Percentiles rank a stretch among this genome's conserved stretches.
Conservation (phyloP, 2,329 filamentous ascomycete genomes). For the Dissoconium aciculare region DNA sequence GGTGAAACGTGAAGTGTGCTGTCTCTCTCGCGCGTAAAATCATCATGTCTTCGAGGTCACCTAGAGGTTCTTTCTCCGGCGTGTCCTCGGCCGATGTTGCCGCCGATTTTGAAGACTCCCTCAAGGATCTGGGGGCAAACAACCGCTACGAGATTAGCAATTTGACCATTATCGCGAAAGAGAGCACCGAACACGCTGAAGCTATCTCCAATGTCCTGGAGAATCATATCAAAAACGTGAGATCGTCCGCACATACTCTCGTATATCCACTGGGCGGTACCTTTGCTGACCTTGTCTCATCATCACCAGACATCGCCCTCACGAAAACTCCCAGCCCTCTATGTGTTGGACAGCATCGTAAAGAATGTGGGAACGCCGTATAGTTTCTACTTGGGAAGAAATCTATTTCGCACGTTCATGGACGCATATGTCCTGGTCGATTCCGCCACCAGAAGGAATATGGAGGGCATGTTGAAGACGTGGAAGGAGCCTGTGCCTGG, state of each 20-base stretch:
- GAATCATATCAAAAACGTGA: slow-evolving; percentile 88
- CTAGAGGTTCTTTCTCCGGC: slow-evolving; percentile 27
- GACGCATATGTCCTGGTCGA: slow-evolving; percentile 87
- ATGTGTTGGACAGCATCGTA: slow-evolving; percentile 93
- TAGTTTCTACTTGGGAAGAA: slow-evolving; percentile 82
- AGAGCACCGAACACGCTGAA: slow-evolving; percentile 90
- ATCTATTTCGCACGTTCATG: slow-evolving; percentile 91
- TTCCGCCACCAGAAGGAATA: slow-evolving; percentile 63
- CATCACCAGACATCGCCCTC: slow-evolving; percentile 76
- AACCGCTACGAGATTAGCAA: slow-evolving; percentile 94
- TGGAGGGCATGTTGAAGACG: slow-evolving; percentile 94
- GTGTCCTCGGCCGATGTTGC: slow-evolving; percentile 66
- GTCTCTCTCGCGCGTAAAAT: slow-evolving; percentile 11
- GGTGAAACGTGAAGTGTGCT: slow-evolving; percentile 14
- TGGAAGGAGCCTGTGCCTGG: slow-evolving; percentile 97
- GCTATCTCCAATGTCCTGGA: slow-evolving; percentile 82
- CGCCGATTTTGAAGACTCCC: slow-evolving; percentile 82
- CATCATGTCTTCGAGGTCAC: slow-evolving; percentile 43
- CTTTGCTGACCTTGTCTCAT: no score
- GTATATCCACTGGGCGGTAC: not conserved
- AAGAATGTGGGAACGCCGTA: slow-evolving; percentile 98
- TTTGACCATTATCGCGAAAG: slow-evolving; percentile 89
- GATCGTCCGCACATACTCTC: slow-evolving; percentile 21
- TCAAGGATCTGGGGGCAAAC: slow-evolving; percentile 83
- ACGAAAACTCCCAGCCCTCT: slow-evolving; percentile 88